phyloP scores from a whole-genome alignment of 2,329 filamentous ascomycete species.

The Alternaria angustiovoidea region DNA sequence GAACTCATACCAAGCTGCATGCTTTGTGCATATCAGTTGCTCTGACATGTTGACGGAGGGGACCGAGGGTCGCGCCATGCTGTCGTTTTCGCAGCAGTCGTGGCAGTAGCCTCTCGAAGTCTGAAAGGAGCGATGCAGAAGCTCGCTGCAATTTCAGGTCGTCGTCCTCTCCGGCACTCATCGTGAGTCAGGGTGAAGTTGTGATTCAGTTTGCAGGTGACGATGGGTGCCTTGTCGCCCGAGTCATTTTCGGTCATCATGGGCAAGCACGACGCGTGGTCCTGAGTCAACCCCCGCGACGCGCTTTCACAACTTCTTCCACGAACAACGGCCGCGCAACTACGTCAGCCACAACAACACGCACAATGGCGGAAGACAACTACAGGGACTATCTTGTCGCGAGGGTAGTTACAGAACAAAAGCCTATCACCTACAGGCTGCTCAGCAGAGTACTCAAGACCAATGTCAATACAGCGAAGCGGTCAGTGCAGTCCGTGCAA shows the following conservation, averaged over 20 bases:
- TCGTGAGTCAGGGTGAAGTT: conserved; percentile 23
- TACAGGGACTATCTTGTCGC: conserved; percentile 77
- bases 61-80: conserved; percentile 25
- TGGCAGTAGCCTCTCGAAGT: conserved; percentile 43
- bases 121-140: conserved; percentile 46
- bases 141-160: conserved; percentile 57
- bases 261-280: conserved; percentile 37
- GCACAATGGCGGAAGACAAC: conserved; percentile 61
- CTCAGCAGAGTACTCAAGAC: conserved; percentile 84
- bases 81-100: conserved; percentile 50
- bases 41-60: conserved; percentile 50
- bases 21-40: conserved; percentile 52
- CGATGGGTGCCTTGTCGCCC: conserved; percentile 21
- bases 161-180: conserved; percentile 54
- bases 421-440: conserved; percentile 82
- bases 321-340: background rate
- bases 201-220: conserved; percentile 1
- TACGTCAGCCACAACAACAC: conserved; percentile 4
- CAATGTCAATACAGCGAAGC: conserved; percentile 87
- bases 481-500: conserved; percentile 62
- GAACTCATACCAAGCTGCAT: conserved; percentile 40
- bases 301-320: conserved; percentile 20
- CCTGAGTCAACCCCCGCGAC: conserved; percentile 38
- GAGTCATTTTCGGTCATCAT: conserved; percentile 33
- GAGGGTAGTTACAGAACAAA: conserved; percentile 77